These are phyloP conservation scores for Neopestalotiopsis clavispora DNA, from an alignment of 2,329 filamentous ascomycete genomes.

Conservation along the genomic window DNA sequence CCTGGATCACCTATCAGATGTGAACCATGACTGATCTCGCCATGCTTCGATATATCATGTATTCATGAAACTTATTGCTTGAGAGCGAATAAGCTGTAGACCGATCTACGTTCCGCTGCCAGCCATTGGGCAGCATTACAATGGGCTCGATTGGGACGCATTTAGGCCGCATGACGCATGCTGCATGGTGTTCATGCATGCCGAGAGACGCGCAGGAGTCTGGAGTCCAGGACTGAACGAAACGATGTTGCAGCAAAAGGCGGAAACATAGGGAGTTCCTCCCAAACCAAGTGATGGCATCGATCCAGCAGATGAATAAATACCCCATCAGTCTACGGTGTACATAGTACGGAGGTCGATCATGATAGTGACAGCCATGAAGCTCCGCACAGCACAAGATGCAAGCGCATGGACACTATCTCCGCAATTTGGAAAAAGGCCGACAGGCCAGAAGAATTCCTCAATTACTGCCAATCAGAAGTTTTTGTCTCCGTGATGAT, in stretches of 20 bases:
- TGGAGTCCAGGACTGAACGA: not conserved
- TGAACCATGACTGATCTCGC: constrained; percentile 1
- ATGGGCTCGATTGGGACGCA: constrained; percentile 32
- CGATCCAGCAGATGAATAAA: constrained; percentile 3
- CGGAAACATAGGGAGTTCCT: not conserved
- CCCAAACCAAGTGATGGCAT: not conserved
- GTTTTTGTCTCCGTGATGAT: constrained; percentile 18
- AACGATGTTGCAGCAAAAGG: not conserved
- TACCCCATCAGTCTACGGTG: too few relatives aligned
- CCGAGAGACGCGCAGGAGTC: not conserved
- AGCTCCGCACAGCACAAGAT: not conserved
- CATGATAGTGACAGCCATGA: not conserved
- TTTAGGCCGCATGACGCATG: constrained; percentile 34
- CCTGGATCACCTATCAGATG: not conserved
- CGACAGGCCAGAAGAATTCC: constrained; percentile 23
- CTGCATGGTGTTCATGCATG: constrained; percentile 25
- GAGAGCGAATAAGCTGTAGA: constrained; percentile 12
- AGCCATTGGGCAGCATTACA: constrained; percentile 30
- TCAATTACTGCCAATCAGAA: constrained; percentile 33
- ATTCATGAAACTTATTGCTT: not conserved
- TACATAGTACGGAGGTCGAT: not conserved
- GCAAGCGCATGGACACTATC: constrained; percentile 16
- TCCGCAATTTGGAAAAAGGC: constrained; percentile 28
- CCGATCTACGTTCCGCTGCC: constrained; percentile 13
- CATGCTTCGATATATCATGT: not conserved